Conservation (phyloP, 345 rosid genomes). For the Excoecaria cochinchinensis region DNA sequence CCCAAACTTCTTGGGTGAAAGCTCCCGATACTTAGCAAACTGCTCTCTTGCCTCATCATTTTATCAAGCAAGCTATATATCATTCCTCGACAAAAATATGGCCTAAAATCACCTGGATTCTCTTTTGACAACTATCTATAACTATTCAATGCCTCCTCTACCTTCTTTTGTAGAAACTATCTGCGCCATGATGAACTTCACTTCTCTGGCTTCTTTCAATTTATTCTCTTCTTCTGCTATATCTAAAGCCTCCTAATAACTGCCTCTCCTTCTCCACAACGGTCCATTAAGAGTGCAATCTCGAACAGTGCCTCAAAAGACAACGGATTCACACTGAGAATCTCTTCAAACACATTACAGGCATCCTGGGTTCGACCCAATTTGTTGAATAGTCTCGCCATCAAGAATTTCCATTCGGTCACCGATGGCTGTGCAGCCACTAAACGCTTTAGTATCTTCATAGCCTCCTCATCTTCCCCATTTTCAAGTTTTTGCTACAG, state of each 20-base stretch:
- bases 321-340: conserved; percentile 63
- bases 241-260: conserved; percentile 61
- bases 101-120: conserved; percentile 76
- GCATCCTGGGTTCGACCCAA: conserved; percentile 63
- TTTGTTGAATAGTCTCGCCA: conserved; percentile 56
- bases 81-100: conserved; percentile 79
- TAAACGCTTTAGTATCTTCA: conserved; percentile 43
- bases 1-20: conserved; percentile 67
- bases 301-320: conserved; percentile 91
- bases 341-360: conserved; percentile 79
- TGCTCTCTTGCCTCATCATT: conserved; percentile 76
- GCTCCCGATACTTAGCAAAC: conserved; percentile 73
- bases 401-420: conserved; percentile 71
- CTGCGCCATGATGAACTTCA: conserved; percentile 84
- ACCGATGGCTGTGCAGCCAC: conserved; percentile 57
- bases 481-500: conserved; percentile 67
- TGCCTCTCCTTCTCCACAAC: conserved; percentile 71
- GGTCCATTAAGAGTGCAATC: conserved; percentile 80
- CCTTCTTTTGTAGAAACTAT: conserved; percentile 80
- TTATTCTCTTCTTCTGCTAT: conserved; percentile 57
- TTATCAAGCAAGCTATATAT: conserved; percentile 72
- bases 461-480: conserved; percentile 72
- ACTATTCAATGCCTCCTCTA: conserved; percentile 74
- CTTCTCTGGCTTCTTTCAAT: conserved; percentile 72
- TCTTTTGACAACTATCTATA: conserved; percentile 65